Base-by-base conservation (phyloP, 768 basidiomycete genomes). In the Kockovaella imperatae region DNA sequence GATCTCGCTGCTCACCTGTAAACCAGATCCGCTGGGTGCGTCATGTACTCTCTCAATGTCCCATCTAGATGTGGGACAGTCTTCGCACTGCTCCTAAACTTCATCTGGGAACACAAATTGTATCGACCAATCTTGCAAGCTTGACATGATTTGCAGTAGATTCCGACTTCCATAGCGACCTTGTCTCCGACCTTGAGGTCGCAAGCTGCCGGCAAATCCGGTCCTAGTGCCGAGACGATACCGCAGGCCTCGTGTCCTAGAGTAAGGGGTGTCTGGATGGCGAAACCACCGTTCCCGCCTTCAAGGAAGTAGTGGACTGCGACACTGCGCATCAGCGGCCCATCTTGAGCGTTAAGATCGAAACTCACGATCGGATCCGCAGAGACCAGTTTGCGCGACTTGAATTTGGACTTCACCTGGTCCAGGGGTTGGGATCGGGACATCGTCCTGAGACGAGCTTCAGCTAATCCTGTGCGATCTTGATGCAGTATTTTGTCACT, bases 191-290 rank as follows among this genome's bases (percentile, higher is more conserved):
- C 78, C 25, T 67, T 64, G 41, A 68, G 61, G 62, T 77, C 46
- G 45, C 47, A 54, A 5, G 47, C 49, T 11, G 39, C 24, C 21
- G 59, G 62, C 1, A 64, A 52, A 26, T 81, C 80, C 11, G 82
- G 77, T 10, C 86, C 85, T 49, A 93, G 77, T n/a, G 87, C 83
- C 47, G 83, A 83, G 53, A 96, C 75, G 62, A 86, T 72, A 28
- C 90, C 91, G n/a, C 86, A 80, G 0, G 89, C 78, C 75, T 96
- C 91, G 72, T 96, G 91, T 21, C 91, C 93, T 26, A 97, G 83
- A 38, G 90, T 83, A 50, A 96, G 80, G 3, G 91, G 90, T 5
- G 80, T 76, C 52, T 80, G 83, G 53, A 95, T 77, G 42, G 81
- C 83, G 73, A 91, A 95, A 70, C 88, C 87, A 40, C 90, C 91